Base-by-base conservation (phyloP, 192 early-diverging fungal genomes). In the Coemansia sp. region DNA sequence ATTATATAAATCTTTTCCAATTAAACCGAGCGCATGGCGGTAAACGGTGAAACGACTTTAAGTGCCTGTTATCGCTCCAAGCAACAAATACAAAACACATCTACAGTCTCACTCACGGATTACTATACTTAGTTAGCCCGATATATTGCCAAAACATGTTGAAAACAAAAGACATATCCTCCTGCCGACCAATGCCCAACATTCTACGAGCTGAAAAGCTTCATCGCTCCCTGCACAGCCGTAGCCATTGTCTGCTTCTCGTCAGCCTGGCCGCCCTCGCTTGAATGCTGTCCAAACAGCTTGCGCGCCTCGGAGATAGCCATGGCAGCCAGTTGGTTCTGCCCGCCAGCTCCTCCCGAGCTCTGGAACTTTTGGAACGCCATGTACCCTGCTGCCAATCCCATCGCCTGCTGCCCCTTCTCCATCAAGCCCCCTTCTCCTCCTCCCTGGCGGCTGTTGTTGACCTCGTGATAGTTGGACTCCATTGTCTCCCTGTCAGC, bases 241-340 rank as follows among this genome's bases (percentile, higher is more conserved):
- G 79, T 81, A 10, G 79, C 79, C 63, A 81, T 55, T 1, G 74
- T 76, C 63, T 75, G 62, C 61, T 81, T 62, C 65, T 81, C 70
- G 46, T 71, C 60, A 0, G 74, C 79, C 17, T 43, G 52, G 45
- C 78, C 78, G 29, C 74, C 74, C 38, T 73, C 25, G 23, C 54
- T 41, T n/a, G 66, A 60, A 41, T 81, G 79, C 66, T 66, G 57
- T 33, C 46, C 63, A 56, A 75, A 81, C 36, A 81, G 70, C 62
- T 70, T 76, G 56, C 71, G 68, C 0, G 73, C 79, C 67, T 81
- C 66, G 8, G 70, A 62, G 54, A 81, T 75, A 5, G 79, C 79
- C 74, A 76, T 75, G 8, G 63, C 70, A 4, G 70, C 61, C 25
- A 81, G 67, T 60, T 76, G 63, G 60, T 81, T 76, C 74, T 72